phyloP scores from a whole-genome alignment of 441 rosid genomes.

The Iberis amara region DNA sequence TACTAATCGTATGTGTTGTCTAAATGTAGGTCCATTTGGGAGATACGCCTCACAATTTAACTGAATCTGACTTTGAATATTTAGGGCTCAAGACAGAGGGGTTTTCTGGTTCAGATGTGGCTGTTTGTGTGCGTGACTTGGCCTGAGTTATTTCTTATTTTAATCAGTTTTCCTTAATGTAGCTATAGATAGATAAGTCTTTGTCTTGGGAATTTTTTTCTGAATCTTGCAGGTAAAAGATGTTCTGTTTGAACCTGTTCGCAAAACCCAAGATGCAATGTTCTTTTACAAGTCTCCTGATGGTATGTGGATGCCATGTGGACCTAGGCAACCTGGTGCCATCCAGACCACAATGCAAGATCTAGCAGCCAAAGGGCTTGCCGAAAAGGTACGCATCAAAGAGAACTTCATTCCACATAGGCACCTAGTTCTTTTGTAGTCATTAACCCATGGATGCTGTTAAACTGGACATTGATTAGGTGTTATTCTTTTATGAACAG shows the following conservation, averaged over 20 bases:
- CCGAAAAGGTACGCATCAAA: constrained; percentile 47
- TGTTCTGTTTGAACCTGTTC: constrained; percentile 95
- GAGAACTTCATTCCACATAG: background rate
- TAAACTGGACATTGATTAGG: background rate
- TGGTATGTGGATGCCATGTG: constrained; percentile 91
- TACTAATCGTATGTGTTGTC: constrained; percentile 1
- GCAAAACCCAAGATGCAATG: constrained; percentile 99
- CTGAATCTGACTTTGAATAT: constrained; percentile 87
- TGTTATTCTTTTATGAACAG: constrained; percentile 36
- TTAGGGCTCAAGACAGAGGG: constrained; percentile 83
- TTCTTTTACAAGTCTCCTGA: constrained; percentile 60
- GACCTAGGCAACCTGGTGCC: constrained; percentile 84
- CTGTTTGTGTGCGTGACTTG: constrained; percentile 81
- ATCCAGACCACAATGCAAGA: constrained; percentile 89
- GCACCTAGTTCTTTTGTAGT: background rate
- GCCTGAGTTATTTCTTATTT: background rate
- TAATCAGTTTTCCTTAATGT: background rate
- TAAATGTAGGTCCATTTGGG: constrained; percentile 82
- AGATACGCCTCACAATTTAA: constrained; percentile 92
- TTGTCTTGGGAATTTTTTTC: background rate
- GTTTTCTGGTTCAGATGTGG: constrained; percentile 92
- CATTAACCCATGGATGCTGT: background rate
- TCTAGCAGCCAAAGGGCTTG: constrained; percentile 76
- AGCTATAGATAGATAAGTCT: background rate
- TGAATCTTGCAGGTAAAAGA: constrained; percentile 67